Evolutionary conservation across 2,329 filamentous ascomycete genomes (phyloP), one percentile per base, ranked within the genome.

Genomic region (Fusarium oxysporum): DNA sequence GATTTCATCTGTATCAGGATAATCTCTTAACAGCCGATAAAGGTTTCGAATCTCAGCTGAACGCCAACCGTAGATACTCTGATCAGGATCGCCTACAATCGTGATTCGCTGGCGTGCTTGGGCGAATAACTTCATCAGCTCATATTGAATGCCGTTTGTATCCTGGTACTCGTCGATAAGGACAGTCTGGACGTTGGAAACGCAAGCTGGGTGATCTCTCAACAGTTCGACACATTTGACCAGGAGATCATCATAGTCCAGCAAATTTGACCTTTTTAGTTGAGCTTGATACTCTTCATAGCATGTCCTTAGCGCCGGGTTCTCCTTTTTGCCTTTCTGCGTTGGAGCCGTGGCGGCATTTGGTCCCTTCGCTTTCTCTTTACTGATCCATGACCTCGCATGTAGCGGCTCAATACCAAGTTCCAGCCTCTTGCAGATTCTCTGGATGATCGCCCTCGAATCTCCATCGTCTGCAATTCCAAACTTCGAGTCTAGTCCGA

Each of bases 121-220:
- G 4, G 95, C 94, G 77, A 99, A 92, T 2, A 97, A 87, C 71
- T 89, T 92, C 95, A 98, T 98, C 45, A 99, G 85, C 75, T 98
- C 94, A 78, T 97, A 98, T 81, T 99, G 96, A 8, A 98, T 92
- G 25, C 94, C 89, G 79, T 98, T 99, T 12, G 96, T 98, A 82
- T 99, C 96, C 82, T 99, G 96, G 72, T 98, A 99, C 79, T 99
- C 96, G 80, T 99, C 96, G 70, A 99, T 97, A 50, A 99, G 86
- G 11, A 98, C 95, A 0, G 94, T 90, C 81, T 98, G 91, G 23
- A 99, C 91, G 75, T 97, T 98, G 19, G 92, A 92, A 6, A 98
- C 95, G 77, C 95, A 98, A 19, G 89, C 86, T 1, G 95, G 94
- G 73, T 93, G 89, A 25, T 86, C 85, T 66, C 87, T 88, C 25